Percentiles rank a stretch among this genome's conserved stretches.
These are phyloP conservation scores for Salvia hispanica DNA, from an alignment of 257 asterid genomes.

Conservation along the genomic window DNA sequence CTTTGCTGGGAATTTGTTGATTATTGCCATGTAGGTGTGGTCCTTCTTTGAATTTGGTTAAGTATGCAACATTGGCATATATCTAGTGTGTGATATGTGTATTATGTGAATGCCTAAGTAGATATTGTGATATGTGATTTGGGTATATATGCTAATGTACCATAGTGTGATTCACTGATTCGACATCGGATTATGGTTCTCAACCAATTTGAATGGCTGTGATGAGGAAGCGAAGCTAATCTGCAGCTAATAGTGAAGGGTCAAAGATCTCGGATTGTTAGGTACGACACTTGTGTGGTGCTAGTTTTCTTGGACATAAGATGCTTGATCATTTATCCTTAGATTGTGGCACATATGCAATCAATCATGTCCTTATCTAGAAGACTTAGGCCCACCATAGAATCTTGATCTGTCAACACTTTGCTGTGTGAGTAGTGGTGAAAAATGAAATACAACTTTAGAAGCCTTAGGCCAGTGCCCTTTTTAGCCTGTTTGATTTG, in stretches of 20 bases:
- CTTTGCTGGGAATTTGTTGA: not conserved
- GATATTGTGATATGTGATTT: not conserved
- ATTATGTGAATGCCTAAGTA: not conserved
- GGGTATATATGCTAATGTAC: not conserved
- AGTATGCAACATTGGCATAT: not conserved
- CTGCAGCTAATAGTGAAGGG: slow-evolving; percentile 9
- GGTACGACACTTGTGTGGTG: slow-evolving; percentile 9
- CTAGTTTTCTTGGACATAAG: slow-evolving; percentile 31
- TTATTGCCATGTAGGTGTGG: not conserved
- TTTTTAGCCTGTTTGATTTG: not conserved
- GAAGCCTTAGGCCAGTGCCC: not conserved
- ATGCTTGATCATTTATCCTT: slow-evolving; percentile 18
- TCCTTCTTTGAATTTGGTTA: not conserved
- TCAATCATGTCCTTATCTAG: slow-evolving; percentile 19
- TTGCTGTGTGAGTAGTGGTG: not conserved
- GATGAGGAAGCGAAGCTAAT: not conserved
- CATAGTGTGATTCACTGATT: not conserved
- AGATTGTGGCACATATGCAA: not conserved
- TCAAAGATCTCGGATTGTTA: slow-evolving; percentile 1
- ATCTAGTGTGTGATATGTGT: not conserved
- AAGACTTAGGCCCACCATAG: slow-evolving; percentile 31
- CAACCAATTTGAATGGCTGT: slow-evolving; percentile 5
- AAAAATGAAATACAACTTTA: not conserved
- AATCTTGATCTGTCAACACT: slow-evolving; percentile 33
- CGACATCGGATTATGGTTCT: not conserved